Percentiles rank a stretch among this genome's conserved stretches.
These are phyloP conservation scores for Cutaneotrichosporon sp. DNA, from an alignment of 1,284 basidiomycete species.

Conservation along the genomic window DNA sequence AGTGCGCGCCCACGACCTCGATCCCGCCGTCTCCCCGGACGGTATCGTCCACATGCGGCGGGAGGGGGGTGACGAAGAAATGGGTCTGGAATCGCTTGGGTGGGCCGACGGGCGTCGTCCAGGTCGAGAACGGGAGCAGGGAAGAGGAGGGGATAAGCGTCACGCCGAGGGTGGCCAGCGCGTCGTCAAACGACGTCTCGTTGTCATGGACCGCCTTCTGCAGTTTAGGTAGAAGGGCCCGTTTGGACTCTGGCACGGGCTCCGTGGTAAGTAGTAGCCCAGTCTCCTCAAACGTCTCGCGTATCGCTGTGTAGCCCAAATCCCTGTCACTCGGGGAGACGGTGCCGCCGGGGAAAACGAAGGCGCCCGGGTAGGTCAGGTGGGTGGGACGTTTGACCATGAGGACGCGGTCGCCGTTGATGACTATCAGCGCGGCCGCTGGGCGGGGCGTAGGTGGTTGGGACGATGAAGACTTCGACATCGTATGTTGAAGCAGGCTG, in stretches of 20 bases:
- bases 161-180: background rate
- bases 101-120: slow-evolving; percentile 1
- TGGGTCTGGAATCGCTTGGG: slow-evolving; percentile 11
- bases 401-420: background rate
- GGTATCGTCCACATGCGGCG: background rate
- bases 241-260: background rate
- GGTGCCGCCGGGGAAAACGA: slow-evolving; percentile 13
- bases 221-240: background rate
- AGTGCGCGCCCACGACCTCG: background rate
- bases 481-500: too few species aligned
- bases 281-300: slow-evolving; percentile 14
- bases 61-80: slow-evolving; percentile 8
- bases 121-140: slow-evolving; percentile 7
- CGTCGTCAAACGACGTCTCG: slow-evolving; percentile 2
- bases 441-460: background rate
- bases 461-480: too few species aligned
- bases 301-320: slow-evolving; percentile 3
- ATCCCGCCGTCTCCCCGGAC: background rate
- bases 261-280: slow-evolving; percentile 8
- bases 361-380: slow-evolving; percentile 4
- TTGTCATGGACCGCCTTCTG: slow-evolving; percentile 5
- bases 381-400: background rate
- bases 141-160: background rate
- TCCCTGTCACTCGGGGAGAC: slow-evolving; percentile 2
- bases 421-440: background rate